These are phyloP conservation scores for Cutaneotrichosporon sp. DNA, from an alignment of 1,284 basidiomycete species.

Conservation along the genomic window DNA sequence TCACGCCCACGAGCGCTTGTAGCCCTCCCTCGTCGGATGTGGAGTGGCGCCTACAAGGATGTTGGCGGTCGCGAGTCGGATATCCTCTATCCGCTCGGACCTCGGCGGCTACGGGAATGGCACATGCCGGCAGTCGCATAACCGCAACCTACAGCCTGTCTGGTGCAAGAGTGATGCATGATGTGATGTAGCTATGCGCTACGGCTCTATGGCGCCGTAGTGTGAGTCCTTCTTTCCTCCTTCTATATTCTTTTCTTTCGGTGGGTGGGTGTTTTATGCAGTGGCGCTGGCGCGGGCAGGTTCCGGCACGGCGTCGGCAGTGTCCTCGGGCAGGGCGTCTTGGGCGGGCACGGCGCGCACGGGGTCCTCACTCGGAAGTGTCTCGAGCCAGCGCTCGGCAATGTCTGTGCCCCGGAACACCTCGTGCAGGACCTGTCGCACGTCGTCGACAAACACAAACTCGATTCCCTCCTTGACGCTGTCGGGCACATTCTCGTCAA, in stretches of 20 bases:
- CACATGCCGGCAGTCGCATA: too few species aligned
- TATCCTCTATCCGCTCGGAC: too few species aligned
- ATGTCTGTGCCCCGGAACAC: conserved; percentile 65
- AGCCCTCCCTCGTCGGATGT: too few species aligned
- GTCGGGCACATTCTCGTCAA: conserved; percentile 90
- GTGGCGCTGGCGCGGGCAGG: not conserved
- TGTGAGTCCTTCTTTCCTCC: not conserved
- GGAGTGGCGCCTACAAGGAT: too few species aligned
- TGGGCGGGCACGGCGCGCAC: conserved; percentile 2
- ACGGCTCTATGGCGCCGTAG: not conserved
- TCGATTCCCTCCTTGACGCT: conserved; percentile 89
- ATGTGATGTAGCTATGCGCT: not conserved
- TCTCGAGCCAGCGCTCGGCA: conserved; percentile 64
- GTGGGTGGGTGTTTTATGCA: not conserved
- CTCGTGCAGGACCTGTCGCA: conserved; percentile 77
- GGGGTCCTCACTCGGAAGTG: conserved; percentile 39
- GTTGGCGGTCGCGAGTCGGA: too few species aligned
- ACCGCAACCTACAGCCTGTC: not conserved
- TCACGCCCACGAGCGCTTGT: too few species aligned
- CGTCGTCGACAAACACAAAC: conserved; percentile 85
- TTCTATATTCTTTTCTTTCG: not conserved
- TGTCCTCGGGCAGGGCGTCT: not conserved
- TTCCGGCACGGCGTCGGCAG: not conserved
- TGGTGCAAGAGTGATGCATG: conserved; percentile 17
- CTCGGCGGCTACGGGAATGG: too few species aligned